Conservation (phyloP, 2,329 filamentous ascomycete species). For the Colletotrichum australisinense region DNA sequence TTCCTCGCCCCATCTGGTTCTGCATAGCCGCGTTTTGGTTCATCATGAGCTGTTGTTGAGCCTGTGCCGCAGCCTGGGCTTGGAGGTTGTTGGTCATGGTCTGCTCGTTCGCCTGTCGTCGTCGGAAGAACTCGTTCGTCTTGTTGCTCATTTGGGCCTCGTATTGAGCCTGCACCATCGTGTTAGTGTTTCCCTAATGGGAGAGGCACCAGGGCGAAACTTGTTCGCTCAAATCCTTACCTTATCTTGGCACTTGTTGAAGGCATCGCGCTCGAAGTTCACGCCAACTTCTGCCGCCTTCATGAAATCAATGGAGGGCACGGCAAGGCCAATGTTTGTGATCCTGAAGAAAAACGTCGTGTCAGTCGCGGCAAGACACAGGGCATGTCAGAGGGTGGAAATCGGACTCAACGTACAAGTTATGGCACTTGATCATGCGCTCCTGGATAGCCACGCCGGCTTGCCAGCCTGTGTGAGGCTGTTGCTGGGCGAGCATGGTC, state of each 20-base stretch:
- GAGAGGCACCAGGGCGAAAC: slow-evolving; percentile 30
- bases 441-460: slow-evolving; percentile 50
- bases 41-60: slow-evolving; percentile 61
- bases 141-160: slow-evolving; percentile 60
- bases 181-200: background rate
- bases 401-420: slow-evolving; percentile 48
- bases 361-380: slow-evolving; percentile 17
- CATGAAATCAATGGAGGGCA: slow-evolving; percentile 52
- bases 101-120: slow-evolving; percentile 62
- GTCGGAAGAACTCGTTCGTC: slow-evolving; percentile 60
- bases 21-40: slow-evolving; percentile 60
- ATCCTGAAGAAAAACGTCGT: slow-evolving; percentile 50
- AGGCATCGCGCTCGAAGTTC: slow-evolving; percentile 60
- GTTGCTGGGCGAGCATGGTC: slow-evolving; percentile 48
- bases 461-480: slow-evolving; percentile 53
- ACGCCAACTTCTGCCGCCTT: slow-evolving; percentile 56
- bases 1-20: slow-evolving; percentile 62
- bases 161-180: slow-evolving; percentile 56
- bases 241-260: slow-evolving; percentile 58
- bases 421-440: slow-evolving; percentile 55
- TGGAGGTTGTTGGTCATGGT: slow-evolving; percentile 63
- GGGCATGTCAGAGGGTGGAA: slow-evolving; percentile 2
- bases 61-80: slow-evolving; percentile 53
- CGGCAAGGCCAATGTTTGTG: slow-evolving; percentile 61
- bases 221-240: slow-evolving; percentile 46